Evolutionary conservation across 2,329 filamentous ascomycete species (phyloP).

Genomic region (Calonectria multiphialidica): DNA sequence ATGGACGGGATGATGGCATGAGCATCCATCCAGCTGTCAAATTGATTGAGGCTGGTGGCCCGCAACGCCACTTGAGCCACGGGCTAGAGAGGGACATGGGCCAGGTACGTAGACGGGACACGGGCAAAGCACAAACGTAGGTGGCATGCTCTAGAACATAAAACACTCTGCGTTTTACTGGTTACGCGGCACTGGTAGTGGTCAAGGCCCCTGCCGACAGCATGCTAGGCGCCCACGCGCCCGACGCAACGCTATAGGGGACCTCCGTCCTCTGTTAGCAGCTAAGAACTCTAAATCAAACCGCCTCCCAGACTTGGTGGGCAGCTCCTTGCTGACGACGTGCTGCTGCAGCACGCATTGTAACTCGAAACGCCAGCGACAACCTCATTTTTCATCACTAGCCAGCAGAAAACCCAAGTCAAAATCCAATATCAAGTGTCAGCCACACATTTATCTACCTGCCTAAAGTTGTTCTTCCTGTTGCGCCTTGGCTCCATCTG

Average conservation of each 20-base stretch:
- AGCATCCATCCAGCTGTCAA: constrained; percentile 1
- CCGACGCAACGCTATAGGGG: not conserved
- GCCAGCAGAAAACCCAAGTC: not conserved
- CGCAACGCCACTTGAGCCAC: not conserved
- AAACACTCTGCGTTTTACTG: not conserved
- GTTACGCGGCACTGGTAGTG: not conserved
- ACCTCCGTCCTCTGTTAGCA: not conserved
- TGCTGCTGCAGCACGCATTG: not conserved
- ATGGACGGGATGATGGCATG: not conserved
- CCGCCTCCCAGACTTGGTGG: not conserved
- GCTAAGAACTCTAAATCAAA: constrained; percentile 18
- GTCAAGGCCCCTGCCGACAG: not conserved
- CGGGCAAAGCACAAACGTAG: not conserved
- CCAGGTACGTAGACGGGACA: not conserved
- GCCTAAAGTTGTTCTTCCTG: not conserved
- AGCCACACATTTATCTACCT: not conserved
- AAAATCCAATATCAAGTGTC: not conserved
- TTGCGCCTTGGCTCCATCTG: not conserved
- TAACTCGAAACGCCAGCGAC: constrained; percentile 1
- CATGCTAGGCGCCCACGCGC: not conserved
- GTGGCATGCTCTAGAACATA: not conserved
- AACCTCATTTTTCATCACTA: not conserved
- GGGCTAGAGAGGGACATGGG: not conserved
- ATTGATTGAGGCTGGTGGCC: constrained; percentile 12
- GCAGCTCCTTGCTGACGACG: not conserved